Evolutionary conservation across 1,284 basidiomycete species (phyloP).

Genomic region (Cryptococcus neoformans): DNA sequence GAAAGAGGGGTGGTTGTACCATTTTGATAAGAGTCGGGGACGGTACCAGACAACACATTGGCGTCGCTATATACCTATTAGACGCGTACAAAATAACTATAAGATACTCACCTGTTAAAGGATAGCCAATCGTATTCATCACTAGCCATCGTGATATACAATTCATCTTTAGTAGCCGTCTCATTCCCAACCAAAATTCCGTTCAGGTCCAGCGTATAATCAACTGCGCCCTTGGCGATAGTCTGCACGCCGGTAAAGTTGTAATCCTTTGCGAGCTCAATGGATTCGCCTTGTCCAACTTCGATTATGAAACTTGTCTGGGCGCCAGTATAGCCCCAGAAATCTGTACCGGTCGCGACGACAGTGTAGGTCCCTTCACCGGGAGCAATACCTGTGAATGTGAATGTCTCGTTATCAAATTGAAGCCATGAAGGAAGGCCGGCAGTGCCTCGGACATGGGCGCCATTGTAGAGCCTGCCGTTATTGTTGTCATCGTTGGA

Average conservation of each 20-base stretch:
- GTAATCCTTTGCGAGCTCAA: slow-evolving; percentile 24
- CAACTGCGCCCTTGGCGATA: slow-evolving; percentile 27
- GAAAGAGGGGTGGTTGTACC: slow-evolving; percentile 43
- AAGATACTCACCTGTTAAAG: slow-evolving; percentile 41
- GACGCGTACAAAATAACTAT: background rate
- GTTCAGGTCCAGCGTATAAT: slow-evolving; percentile 30
- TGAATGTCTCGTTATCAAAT: slow-evolving; percentile 54
- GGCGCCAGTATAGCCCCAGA: slow-evolving; percentile 48
- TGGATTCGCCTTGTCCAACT: slow-evolving; percentile 37
- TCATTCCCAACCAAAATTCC: slow-evolving; percentile 33
- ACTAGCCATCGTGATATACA: slow-evolving; percentile 35
- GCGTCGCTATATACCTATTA: slow-evolving; percentile 23
- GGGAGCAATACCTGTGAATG: slow-evolving; percentile 55
- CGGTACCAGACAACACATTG: slow-evolving; percentile 35
- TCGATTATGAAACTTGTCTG: slow-evolving; percentile 47
- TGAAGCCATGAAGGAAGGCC: slow-evolving; percentile 54
- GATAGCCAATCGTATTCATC: slow-evolving; percentile 48
- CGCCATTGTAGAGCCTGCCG: slow-evolving; percentile 47
- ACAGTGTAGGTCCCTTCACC: slow-evolving; percentile 41
- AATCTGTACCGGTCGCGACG: slow-evolving; percentile 47
- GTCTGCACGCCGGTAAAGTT: slow-evolving; percentile 30
- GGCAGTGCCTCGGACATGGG: slow-evolving; percentile 46
- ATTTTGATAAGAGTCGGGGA: slow-evolving; percentile 51
- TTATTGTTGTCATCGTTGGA: slow-evolving; percentile 47
- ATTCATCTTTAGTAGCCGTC: slow-evolving; percentile 26